These are phyloP conservation scores for Lachnellula cervina DNA, from an alignment of 2,329 filamentous ascomycete species.

Conservation along the genomic window DNA sequence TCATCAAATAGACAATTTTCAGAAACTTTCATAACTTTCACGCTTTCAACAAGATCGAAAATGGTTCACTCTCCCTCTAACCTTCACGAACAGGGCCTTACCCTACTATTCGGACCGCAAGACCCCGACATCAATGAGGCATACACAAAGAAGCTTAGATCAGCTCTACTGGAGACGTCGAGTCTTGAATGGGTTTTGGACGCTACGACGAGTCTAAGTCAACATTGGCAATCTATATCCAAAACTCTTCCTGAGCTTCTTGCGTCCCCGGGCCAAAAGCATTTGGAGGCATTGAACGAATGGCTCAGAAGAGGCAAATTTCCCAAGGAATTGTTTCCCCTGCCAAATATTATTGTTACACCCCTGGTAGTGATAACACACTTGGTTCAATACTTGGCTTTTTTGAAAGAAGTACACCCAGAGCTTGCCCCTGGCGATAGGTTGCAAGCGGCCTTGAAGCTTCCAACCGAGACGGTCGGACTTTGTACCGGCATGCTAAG, in stretches of 20 bases:
- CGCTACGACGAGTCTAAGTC: constrained; percentile 15
- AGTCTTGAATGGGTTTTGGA: constrained; percentile 18
- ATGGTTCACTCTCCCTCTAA: background rate
- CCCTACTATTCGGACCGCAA: constrained; percentile 3
- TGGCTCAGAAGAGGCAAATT: constrained; percentile 17
- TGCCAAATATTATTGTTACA: constrained; percentile 33
- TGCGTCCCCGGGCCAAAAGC: constrained; percentile 5
- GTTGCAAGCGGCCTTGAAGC: background rate
- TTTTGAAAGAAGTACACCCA: background rate
- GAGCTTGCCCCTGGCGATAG: background rate
- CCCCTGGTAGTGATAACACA: constrained; percentile 37
- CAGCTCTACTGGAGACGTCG: background rate
- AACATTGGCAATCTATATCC: constrained; percentile 12
- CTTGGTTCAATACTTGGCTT: constrained; percentile 32
- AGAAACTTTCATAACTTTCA: background rate
- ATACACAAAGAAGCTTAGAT: constrained; percentile 1
- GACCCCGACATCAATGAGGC: background rate
- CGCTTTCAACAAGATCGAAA: background rate
- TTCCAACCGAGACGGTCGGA: constrained; percentile 28
- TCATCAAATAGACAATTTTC: no score
- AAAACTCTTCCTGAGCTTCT: constrained; percentile 14
- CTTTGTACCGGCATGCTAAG: constrained; percentile 39
- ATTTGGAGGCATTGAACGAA: constrained; percentile 11
- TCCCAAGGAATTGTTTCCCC: constrained; percentile 5
- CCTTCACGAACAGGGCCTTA: background rate